Base-by-base conservation (phyloP, 306 rosid genomes). In the Vigna unguiculata region DNA sequence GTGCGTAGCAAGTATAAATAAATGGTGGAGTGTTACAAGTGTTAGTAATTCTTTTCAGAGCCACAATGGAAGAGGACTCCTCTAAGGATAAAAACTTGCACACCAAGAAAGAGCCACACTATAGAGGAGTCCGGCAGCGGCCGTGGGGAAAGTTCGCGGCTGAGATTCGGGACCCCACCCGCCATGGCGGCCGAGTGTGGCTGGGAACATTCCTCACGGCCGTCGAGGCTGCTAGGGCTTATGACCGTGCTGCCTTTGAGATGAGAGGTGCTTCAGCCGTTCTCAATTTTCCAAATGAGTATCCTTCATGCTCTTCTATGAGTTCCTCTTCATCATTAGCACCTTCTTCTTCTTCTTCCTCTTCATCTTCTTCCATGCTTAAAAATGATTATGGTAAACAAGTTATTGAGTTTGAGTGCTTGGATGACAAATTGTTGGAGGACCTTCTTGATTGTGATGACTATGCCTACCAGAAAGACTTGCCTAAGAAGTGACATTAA, bases 341-440 rank as follows among this genome's bases (percentile, higher is more conserved):
- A 65, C n/a, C 63, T 32, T 59, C 80, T 13, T 47, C 32, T 4
- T 41, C 75, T 57, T 73, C 82, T 38, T 61, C 70, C 20, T 58
- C 80, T 5, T 47, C 32, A 1, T 41, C 75, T 58, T 74, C 82
- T 40, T 62, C 79, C 4, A 19, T 22, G 9, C 10, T 11, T 8
- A 47, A 40, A 6, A 57, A 3, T 20, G 82, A 78, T 40, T 16
- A 38, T 20, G 77, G 65, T 14, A 85, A 60, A 75, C 77, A 74
- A 53, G 90, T 91, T 6, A 52, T 90, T 36, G 90, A 88, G 53
- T 83, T 89, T 4, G 93, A 87, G 78, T 91, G 65, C 51, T 73
- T 89, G 69, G 94, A 91, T 76, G 90, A 91, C 22, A 82, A 82
- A 57, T 64, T 89, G 83, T 71, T 91, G 38, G 94, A 91, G 36